A percentile compares a stretch with the other conserved stretches of the same genome.
phyloP scores from a whole-genome alignment of 169 alveolate species.

The Amoebophrya sp. region DNA sequence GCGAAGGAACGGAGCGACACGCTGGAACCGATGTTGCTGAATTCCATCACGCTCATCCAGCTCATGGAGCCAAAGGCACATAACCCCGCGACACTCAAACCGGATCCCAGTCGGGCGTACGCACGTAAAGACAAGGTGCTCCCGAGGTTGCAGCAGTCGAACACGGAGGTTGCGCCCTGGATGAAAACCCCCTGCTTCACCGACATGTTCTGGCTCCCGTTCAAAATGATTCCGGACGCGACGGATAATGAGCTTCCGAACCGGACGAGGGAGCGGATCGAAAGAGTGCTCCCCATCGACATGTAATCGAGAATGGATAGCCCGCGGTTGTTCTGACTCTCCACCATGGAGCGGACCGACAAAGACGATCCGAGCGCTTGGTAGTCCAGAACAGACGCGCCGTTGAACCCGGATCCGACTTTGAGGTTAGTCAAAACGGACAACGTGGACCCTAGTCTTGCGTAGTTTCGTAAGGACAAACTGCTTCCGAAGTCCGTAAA shows the following conservation, averaged over 20 bases:
- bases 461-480: neutral
- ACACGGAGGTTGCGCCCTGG: neutral
- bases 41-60: neutral
- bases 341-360: neutral
- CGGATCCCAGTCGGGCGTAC: neutral
- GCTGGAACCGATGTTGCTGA: neutral
- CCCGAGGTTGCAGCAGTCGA: neutral
- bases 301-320: neutral
- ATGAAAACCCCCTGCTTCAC: neutral
- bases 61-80: neutral
- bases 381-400: neutral
- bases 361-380: slow-evolving; percentile 10
- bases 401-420: too few species aligned
- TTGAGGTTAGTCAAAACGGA: neutral
- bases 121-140: slow-evolving; percentile 18
- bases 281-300: neutral
- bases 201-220: neutral
- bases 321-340: neutral
- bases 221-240: neutral
- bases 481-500: neutral
- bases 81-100: neutral
- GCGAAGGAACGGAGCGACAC: slow-evolving; percentile 13
- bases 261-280: neutral
- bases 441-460: neutral
- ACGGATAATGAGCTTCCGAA: neutral